Percentiles rank a stretch among this genome's conserved stretches.
Conservation (phyloP, 148 eudicot species). For the Cornus controversa region DNA sequence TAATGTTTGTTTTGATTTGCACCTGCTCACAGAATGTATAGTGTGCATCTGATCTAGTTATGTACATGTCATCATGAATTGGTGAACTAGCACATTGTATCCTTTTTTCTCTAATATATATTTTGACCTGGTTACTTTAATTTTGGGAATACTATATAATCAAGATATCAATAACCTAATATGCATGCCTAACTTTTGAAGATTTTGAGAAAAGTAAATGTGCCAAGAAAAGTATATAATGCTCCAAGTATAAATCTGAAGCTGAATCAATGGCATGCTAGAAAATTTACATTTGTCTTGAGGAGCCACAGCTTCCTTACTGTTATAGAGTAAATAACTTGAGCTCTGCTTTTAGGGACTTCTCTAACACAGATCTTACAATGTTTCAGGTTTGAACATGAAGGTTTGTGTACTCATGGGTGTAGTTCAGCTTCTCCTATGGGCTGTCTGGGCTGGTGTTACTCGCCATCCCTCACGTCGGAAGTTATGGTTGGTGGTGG, state of each 20-base stretch:
- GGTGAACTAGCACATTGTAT: too few species aligned
- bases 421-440: slow-evolving; percentile 48
- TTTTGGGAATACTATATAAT: background rate
- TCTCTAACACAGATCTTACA: background rate
- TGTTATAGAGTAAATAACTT: background rate
- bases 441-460: slow-evolving; percentile 72
- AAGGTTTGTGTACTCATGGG: slow-evolving; percentile 57
- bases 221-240: background rate
- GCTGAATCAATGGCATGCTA: background rate
- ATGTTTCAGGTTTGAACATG: slow-evolving; percentile 59
- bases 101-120: too few species aligned
- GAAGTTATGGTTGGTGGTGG: slow-evolving; percentile 59
- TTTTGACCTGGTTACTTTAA: background rate
- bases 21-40: too few species aligned
- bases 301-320: background rate
- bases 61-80: too few species aligned
- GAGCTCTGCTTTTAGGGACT: background rate
- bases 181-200: background rate
- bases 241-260: background rate
- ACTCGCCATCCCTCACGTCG: slow-evolving; percentile 61
- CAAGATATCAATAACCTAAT: background rate
- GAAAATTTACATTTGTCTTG: background rate
- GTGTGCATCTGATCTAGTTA: too few species aligned
- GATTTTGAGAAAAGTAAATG: too few species aligned
- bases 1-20: too few species aligned